A percentile compares a stretch with the other conserved stretches of the same genome.
Conservation (phyloP, 2,329 filamentous ascomycete genomes). For the Exophiala calicioides region DNA sequence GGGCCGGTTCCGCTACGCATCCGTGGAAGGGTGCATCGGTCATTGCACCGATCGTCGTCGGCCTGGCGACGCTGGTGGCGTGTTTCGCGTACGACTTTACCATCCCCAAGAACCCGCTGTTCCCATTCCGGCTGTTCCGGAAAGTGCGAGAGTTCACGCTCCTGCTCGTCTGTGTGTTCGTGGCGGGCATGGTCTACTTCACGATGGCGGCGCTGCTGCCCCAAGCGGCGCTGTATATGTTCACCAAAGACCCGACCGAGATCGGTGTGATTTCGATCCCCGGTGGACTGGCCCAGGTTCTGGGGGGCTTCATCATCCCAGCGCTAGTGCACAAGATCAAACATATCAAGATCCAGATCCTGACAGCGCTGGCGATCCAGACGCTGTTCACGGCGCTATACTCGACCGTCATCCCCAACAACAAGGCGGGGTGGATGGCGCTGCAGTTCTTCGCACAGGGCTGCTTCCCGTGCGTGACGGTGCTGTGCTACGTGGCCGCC, state of each 20-base stretch:
- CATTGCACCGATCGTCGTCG: slow-evolving; percentile 41
- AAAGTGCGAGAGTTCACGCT: not conserved
- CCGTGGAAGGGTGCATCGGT: slow-evolving; percentile 45
- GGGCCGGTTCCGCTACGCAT: slow-evolving; percentile 43
- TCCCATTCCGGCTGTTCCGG: not conserved
- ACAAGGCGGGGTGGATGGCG: slow-evolving; percentile 27
- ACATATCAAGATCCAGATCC: slow-evolving; percentile 22
- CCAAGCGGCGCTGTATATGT: not conserved
- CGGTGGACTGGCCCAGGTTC: no score
- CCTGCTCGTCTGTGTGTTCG: not conserved
- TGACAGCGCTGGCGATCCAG: slow-evolving; percentile 26
- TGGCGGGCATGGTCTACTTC: not conserved
- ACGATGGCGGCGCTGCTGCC: not conserved
- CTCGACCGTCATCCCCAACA: slow-evolving; percentile 8
- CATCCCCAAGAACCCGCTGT: not conserved
- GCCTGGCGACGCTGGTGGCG: slow-evolving; percentile 38
- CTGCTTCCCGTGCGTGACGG: slow-evolving; percentile 14
- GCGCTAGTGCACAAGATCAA: no score
- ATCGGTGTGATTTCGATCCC: no score
- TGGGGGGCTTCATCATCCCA: no score
- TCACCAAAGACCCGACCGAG: not conserved
- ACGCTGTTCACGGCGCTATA: slow-evolving; percentile 29
- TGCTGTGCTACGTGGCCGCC: slow-evolving; percentile 15
- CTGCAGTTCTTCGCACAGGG: slow-evolving; percentile 28
- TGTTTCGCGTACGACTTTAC: no score